Base-by-base conservation (phyloP, 148 eudicot species). In the Chenopodium formosanum region DNA sequence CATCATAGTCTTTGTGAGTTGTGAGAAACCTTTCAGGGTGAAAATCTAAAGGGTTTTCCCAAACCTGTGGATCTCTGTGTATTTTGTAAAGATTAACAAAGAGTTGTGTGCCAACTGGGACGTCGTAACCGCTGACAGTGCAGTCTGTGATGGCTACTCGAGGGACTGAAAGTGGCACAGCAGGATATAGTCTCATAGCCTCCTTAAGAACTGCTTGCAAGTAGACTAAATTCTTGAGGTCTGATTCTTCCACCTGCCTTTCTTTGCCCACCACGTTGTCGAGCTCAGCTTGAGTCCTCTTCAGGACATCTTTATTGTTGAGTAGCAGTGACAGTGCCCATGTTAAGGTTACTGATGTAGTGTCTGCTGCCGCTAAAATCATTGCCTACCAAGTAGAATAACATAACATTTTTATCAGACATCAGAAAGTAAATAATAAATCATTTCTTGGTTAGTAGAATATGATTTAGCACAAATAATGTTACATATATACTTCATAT, bases 281-380 rank as follows among this genome's bases (percentile, higher is more conserved):
- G 10, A 85, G 70, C 56, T 85, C 87, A 1, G 27, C 77, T 71
- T 81, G 83, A 37, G 32, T 77, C 52, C 77, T 81, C 69, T 77
- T 81, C 2, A 81, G 77, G 4, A n/a, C 46, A 0, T 77, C 62
- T 56, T 44, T 78, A 73, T 77, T 48, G 78, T 77, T 82, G 14
- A 84, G 78, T 66, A 84, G 76, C 75, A 84, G 65, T 9, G 86
- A 84, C 2, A 84, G 32, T 40, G 84, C 81, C 86, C 87, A 85
- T 29, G 66, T 85, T n/a, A 82, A 68, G 11, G 82, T 78, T 58
- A 75, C 77, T 74, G 82, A 48, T 14, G 75, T 74, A 0, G 85
- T 78, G 70, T 85, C 82, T 9, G 87, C 2, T 47, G 66, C 87
- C 22, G 76, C 84, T 68, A 78, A 62, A 31, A 85, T 62, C 60